Conservation (phyloP, 352 stramenopile species). For the Thalassiosira livingstoniorum region DNA sequence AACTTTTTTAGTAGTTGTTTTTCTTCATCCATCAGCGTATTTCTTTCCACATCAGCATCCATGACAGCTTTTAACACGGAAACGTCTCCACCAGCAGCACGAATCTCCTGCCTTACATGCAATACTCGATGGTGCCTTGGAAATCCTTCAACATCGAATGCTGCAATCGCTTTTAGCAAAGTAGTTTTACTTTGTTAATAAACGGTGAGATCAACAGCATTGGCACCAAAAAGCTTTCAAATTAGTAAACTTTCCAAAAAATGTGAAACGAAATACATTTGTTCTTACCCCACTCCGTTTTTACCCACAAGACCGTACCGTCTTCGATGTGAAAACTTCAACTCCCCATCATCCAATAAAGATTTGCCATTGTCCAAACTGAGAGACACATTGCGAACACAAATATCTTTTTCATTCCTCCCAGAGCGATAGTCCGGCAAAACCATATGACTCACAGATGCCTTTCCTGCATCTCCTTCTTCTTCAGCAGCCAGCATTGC, state of each 20-base stretch:
- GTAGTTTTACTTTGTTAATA: conserved; percentile 96
- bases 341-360: conserved; percentile 79
- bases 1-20: conserved; percentile 90
- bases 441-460: conserved; percentile 78
- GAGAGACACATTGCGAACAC: conserved; percentile 78
- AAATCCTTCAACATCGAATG: conserved; percentile 96
- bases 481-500: conserved; percentile 62
- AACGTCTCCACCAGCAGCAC: conserved; percentile 74
- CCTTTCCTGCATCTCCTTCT: conserved; percentile 59
- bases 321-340: conserved; percentile 84
- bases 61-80: conserved; percentile 95
- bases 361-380: conserved; percentile 82
- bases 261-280: no score
- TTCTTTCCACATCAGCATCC: conserved; percentile 93
- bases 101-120: conserved; percentile 95
- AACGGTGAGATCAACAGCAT: no score
- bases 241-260: no score
- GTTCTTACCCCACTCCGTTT: conserved; percentile 77
- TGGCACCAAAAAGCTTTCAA: no score
- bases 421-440: conserved; percentile 74
- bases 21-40: conserved; percentile 91
- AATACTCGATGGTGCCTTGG: conserved; percentile 94
- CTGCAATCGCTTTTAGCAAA: conserved; percentile 94
- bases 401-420: conserved; percentile 83
- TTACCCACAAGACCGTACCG: conserved; percentile 93